phyloP scores from a whole-genome alignment of 495 filamentous ascomycete species.

The Neurospora africana region DNA sequence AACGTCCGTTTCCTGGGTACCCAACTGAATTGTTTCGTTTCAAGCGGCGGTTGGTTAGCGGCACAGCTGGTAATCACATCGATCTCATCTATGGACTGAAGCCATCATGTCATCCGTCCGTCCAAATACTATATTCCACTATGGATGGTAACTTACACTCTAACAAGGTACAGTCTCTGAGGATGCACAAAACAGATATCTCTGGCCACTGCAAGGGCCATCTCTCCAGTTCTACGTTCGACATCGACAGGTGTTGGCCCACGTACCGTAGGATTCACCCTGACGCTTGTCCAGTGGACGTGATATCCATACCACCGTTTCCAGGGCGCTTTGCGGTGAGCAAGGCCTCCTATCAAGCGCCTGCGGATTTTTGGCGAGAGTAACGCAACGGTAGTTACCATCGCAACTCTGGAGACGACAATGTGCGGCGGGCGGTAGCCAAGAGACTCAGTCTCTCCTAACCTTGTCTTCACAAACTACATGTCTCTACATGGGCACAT shows the following conservation, averaged over 20 bases:
- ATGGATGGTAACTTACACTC: not conserved
- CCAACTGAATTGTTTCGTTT: not conserved
- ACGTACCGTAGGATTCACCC: not conserved
- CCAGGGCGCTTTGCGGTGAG: not conserved
- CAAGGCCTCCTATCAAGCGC: not conserved
- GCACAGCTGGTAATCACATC: conserved; percentile 18
- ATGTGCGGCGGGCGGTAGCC: not conserved
- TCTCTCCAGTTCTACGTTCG: not conserved
- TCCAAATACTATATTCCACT: not conserved
- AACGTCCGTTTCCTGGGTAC: not conserved
- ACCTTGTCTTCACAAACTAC: not conserved
- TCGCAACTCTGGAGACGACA: not conserved
- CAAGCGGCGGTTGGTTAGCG: conserved; percentile 18
- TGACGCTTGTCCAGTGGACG: not conserved
- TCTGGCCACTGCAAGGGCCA: not conserved
- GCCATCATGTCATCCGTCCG: not conserved
- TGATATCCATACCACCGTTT: not conserved
- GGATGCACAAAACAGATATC: not conserved
- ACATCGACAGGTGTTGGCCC: not conserved
- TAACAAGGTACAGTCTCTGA: not conserved
- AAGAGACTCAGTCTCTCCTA: not conserved
- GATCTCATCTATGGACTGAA: not conserved
- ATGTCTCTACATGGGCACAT: not conserved
- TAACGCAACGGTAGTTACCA: not conserved
- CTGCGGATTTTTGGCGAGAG: not conserved